Evolutionary conservation across 495 filamentous ascomycete species (phyloP).

Genomic region (Penicillium tannophilum): DNA sequence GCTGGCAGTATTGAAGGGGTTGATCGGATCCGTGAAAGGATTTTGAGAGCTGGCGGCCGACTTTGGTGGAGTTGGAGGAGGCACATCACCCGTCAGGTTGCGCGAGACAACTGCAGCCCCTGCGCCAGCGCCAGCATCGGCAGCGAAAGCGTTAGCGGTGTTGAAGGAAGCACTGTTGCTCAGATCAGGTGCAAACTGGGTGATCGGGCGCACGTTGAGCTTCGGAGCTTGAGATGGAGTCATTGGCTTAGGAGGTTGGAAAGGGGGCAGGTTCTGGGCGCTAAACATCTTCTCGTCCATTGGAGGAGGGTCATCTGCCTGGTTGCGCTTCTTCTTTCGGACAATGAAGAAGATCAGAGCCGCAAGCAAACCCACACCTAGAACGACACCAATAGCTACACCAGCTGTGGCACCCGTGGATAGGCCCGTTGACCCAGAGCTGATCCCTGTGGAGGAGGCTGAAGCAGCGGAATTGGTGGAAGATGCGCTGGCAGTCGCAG

Average conservation of each 20-base stretch:
- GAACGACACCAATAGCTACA: slow-evolving; percentile 74
- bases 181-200: slow-evolving; percentile 80
- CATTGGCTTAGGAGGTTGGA: slow-evolving; percentile 29
- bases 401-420: slow-evolving; percentile 73
- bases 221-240: slow-evolving; percentile 68
- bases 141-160: slow-evolving; percentile 32
- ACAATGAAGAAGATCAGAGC: slow-evolving; percentile 66
- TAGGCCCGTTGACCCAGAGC: slow-evolving; percentile 17
- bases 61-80: slow-evolving; percentile 38
- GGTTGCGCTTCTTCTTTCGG: slow-evolving; percentile 61
- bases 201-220: slow-evolving; percentile 83
- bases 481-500: slow-evolving; percentile 19
- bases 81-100: slow-evolving; percentile 39
- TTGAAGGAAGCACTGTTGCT: slow-evolving; percentile 35
- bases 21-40: slow-evolving; percentile 51
- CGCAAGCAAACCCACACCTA: slow-evolving; percentile 63
- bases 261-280: slow-evolving; percentile 31
- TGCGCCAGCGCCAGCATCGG: slow-evolving; percentile 29
- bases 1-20: slow-evolving; percentile 51
- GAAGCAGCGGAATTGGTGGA: slow-evolving; percentile 19
- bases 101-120: slow-evolving; percentile 36
- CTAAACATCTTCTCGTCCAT: slow-evolving; percentile 56
- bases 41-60: slow-evolving; percentile 48
- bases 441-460: slow-evolving; percentile 19
- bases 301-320: slow-evolving; percentile 47